These are phyloP conservation scores for Blastobotrys peoriensis DNA, from an alignment of 805 yeast species.

Conservation along the genomic window DNA sequence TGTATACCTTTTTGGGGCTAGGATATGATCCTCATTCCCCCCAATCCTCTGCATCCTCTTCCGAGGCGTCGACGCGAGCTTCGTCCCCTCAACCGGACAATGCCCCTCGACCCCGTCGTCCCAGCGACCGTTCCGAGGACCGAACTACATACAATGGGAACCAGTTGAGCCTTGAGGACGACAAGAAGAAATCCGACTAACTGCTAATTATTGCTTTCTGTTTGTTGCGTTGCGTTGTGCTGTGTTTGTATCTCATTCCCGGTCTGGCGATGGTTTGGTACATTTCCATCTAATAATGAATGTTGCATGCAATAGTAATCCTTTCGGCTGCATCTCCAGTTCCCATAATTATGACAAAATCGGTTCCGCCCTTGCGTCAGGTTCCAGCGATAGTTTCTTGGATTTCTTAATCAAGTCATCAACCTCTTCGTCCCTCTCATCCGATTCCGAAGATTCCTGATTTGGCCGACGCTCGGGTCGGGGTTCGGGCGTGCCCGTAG, in stretches of 20 bases:
- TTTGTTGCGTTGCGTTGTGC: too few species aligned
- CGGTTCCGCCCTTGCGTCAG: too few species aligned
- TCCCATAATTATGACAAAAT: too few species aligned
- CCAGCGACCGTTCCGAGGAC: constrained; percentile 24
- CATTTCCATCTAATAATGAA: too few species aligned
- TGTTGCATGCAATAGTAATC: too few species aligned
- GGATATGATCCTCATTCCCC: constrained; percentile 8
- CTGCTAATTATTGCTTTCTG: too few species aligned
- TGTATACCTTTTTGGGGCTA: constrained; percentile 25
- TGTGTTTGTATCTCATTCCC: too few species aligned
- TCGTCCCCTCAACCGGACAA: constrained; percentile 1
- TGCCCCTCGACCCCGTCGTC: constrained; percentile 2
- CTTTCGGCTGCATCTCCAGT: too few species aligned
- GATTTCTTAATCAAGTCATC: background rate
- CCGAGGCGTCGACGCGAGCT: constrained; percentile 5
- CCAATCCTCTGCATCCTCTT: background rate
- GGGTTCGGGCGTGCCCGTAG: too few species aligned
- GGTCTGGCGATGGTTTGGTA: too few species aligned
- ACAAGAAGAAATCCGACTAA: constrained; percentile 28
- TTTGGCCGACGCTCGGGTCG: too few species aligned
- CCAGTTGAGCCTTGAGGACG: constrained; percentile 47
- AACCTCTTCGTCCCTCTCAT: constrained; percentile 1
- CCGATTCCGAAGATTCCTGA: background rate
- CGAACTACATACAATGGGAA: constrained; percentile 55
- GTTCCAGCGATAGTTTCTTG: background rate